Percentiles rank a stretch among this genome's conserved stretches.
phyloP scores from a whole-genome alignment of 2,329 filamentous ascomycete species.

The Aspergillus niger region DNA sequence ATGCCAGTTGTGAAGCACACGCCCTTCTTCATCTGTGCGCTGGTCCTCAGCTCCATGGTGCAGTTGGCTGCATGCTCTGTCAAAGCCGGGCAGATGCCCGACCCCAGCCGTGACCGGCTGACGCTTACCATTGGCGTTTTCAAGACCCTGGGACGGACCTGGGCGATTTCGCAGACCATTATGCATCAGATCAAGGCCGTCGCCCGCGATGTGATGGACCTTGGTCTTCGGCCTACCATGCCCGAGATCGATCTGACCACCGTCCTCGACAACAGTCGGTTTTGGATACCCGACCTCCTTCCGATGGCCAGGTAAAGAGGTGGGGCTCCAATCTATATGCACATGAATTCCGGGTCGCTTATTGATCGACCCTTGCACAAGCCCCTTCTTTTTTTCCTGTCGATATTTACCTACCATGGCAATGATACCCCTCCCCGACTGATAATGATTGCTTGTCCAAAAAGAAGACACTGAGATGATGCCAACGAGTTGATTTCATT shows the following conservation, averaged over 20 bases:
- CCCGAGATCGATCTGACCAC: constrained; percentile 39
- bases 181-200: constrained; percentile 74
- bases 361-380: not conserved
- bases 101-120: constrained; percentile 67
- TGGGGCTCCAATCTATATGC: constrained; percentile 17
- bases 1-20: constrained; percentile 69
- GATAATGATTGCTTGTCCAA: constrained; percentile 4
- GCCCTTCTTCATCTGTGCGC: constrained; percentile 79
- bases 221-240: constrained; percentile 40
- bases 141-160: constrained; percentile 67
- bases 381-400: not conserved
- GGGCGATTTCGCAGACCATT: constrained; percentile 71
- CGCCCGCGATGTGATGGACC: constrained; percentile 69
- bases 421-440: constrained; percentile 13
- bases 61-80: constrained; percentile 77
- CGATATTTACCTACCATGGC: not conserved
- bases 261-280: constrained; percentile 37
- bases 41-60: constrained; percentile 77
- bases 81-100: constrained; percentile 58
- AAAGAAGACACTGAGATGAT: constrained; percentile 1
- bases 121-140: constrained; percentile 77
- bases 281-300: constrained; percentile 36
- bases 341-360: not conserved
- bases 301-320: constrained; percentile 40
- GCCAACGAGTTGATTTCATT: not conserved